phyloP scores from a whole-genome alignment of 1,284 basidiomycete genomes.

The Cutaneotrichosporon sp. region DNA sequence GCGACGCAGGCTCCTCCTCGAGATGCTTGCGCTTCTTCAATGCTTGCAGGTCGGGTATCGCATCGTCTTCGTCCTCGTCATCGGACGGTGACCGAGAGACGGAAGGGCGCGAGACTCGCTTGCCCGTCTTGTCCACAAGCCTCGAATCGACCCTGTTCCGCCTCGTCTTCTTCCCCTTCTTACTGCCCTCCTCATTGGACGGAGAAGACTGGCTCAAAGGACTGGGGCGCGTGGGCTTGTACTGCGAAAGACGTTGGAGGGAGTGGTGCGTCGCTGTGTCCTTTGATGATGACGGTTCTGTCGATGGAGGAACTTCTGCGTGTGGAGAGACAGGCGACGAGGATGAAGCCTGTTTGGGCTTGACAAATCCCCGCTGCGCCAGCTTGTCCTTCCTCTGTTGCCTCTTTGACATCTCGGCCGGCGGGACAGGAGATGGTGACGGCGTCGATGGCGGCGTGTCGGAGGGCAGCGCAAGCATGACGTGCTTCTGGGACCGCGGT shows the following conservation, averaged over 20 bases:
- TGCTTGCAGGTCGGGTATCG: too few relatives aligned
- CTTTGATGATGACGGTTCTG: background rate
- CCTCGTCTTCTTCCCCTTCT: constrained; percentile 5
- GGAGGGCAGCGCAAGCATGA: constrained; percentile 6
- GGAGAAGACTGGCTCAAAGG: constrained; percentile 20
- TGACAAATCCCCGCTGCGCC: too few relatives aligned
- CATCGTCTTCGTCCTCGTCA: too few relatives aligned
- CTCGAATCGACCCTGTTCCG: background rate
- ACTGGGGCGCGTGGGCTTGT: constrained; percentile 28
- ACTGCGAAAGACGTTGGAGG: constrained; percentile 6
- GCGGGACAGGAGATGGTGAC: background rate
- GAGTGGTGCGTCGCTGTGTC: background rate
- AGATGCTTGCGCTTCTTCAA: too few relatives aligned
- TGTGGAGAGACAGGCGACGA: too few relatives aligned
- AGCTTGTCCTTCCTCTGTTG: background rate
- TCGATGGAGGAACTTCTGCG: background rate
- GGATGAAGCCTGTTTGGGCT: too few relatives aligned
- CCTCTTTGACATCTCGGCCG: background rate
- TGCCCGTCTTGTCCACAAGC: too few relatives aligned
- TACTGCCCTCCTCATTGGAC: background rate
- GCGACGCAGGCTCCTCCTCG: too few relatives aligned
- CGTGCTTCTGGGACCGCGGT: constrained; percentile 11
- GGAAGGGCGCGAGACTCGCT: too few relatives aligned
- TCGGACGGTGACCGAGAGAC: too few relatives aligned
- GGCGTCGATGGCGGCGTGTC: constrained; percentile 9